Conservation (phyloP, 1,284 basidiomycete genomes). For the Leccinum pachyderme region DNA sequence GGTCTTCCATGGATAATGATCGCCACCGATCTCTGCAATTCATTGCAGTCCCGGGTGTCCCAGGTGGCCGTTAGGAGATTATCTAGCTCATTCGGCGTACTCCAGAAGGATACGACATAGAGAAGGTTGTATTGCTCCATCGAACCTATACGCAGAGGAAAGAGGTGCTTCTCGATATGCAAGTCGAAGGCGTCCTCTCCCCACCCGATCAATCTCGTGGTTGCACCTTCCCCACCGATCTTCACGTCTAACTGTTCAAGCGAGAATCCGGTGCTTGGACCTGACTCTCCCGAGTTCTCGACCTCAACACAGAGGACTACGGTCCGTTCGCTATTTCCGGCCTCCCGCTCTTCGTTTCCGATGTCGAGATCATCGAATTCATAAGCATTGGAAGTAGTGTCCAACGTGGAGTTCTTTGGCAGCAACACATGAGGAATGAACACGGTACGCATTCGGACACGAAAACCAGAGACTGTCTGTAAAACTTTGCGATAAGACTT, state of each 20-base stretch:
- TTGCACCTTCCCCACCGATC: slow-evolving; percentile 74
- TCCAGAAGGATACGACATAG: slow-evolving; percentile 77
- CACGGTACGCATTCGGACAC: slow-evolving; percentile 85
- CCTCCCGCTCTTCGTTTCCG: slow-evolving; percentile 56
- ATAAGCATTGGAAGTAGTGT: slow-evolving; percentile 26
- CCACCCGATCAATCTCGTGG: slow-evolving; percentile 69
- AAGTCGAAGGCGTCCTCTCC: slow-evolving; percentile 43
- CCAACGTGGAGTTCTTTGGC: slow-evolving; percentile 31
- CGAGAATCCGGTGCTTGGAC: slow-evolving; percentile 59
- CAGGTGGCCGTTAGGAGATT: slow-evolving; percentile 39
- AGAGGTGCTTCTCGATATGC: slow-evolving; percentile 45
- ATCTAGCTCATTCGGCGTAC: slow-evolving; percentile 60
- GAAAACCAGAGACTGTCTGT: slow-evolving; percentile 74
- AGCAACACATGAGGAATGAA: slow-evolving; percentile 79
- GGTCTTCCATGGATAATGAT: slow-evolving; percentile 79
- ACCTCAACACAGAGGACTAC: slow-evolving; percentile 86
- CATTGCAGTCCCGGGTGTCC: slow-evolving; percentile 28
- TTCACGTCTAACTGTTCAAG: slow-evolving; percentile 71
- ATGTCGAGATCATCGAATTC: slow-evolving; percentile 46
- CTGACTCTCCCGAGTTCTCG: slow-evolving; percentile 68
- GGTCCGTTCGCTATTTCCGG: slow-evolving; percentile 76
- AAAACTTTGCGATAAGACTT: slow-evolving; percentile 85
- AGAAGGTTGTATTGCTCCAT: slow-evolving; percentile 84
- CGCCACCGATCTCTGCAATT: slow-evolving; percentile 71
- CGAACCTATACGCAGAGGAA: slow-evolving; percentile 68